A percentile compares a stretch with the other conserved stretches of the same genome.
phyloP scores from a whole-genome alignment of 2,329 filamentous ascomycete species.

The Endocalyx cinctus region DNA sequence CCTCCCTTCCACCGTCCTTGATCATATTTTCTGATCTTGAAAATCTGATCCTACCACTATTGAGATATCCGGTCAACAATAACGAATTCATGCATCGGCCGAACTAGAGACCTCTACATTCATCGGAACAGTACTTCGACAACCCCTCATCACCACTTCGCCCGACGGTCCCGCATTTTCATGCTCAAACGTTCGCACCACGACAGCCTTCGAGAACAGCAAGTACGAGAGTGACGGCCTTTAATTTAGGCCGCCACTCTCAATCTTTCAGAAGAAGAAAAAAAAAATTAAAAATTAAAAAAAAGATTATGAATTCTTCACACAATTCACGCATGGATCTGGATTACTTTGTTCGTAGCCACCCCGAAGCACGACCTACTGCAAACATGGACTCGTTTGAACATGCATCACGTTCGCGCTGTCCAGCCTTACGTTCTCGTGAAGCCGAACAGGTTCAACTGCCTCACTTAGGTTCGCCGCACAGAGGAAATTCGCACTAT shows the following conservation, averaged over 20 bases:
- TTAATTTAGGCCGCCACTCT: conserved; percentile 14
- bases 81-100: background rate
- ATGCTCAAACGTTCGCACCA: background rate
- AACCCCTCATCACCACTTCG: background rate
- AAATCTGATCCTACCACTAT: background rate
- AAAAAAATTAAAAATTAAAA: no score
- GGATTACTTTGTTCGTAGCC: conserved; percentile 21
- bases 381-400: conserved; percentile 11
- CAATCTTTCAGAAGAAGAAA: conserved; percentile 3
- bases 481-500: conserved; percentile 14
- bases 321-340: no score
- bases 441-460: conserved; percentile 20
- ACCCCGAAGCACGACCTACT: conserved; percentile 18
- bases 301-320: no score
- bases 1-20: no score
- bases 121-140: background rate
- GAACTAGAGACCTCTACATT: background rate
- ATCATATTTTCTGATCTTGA: background rate
- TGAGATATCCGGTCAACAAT: background rate
- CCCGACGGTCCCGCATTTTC: background rate
- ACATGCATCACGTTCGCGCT: conserved; percentile 18
- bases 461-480: conserved; percentile 7
- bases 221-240: conserved; percentile 13
- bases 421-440: conserved; percentile 23
- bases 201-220: conserved; percentile 1